Base-by-base conservation (phyloP, 1,139 yeast genomes). In the Oligophagozyma castellii region DNA sequence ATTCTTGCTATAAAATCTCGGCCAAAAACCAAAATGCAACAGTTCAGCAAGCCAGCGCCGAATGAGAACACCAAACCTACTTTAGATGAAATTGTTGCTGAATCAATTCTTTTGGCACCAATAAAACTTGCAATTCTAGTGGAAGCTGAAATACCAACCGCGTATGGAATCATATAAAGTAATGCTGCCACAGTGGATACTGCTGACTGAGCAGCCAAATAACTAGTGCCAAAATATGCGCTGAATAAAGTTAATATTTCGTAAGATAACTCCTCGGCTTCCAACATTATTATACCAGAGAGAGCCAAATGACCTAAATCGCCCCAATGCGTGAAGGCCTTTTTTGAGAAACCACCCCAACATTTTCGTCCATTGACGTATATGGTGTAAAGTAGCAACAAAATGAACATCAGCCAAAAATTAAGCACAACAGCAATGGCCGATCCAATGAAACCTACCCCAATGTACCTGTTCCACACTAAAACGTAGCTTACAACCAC, bases 171-270 rank as follows among this genome's bases (percentile, higher is more conserved):
- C 77, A 81, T 84, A 44, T 79, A 84, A 1, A 83, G 60, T 30
- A 84, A 58, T 2, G 92, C 76, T 1, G 89, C 86, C 29, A 81
- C 63, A 3, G 93, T 76, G 4, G 92, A 73, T 1, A 80, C 74
- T 0, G 93, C 86, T 27, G 93, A 76, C 52, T 84, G 95, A 0
- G 94, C 89, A 0, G 94, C 95, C 40, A 84, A 58, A 30, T 78
- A 80, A 3, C 70, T 65, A 1, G 93, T 78, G 3, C 95, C 95
- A 44, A 79, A 76, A 38, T 73, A 72, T 1, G 93, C 76, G 15
- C 86, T 78, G 46, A 76, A 63, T 22, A 77, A 55, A 0, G 89
- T 76, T 58, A 77, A 58, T 20, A 76, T 63, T 45, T 77, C 89
- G 48, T 75, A 77, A 0, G 86, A 79, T 36, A 77, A 50, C 36